Evolutionary conservation across 306 rosid genomes (phyloP).

Genomic region (Cicer judaicum): DNA sequence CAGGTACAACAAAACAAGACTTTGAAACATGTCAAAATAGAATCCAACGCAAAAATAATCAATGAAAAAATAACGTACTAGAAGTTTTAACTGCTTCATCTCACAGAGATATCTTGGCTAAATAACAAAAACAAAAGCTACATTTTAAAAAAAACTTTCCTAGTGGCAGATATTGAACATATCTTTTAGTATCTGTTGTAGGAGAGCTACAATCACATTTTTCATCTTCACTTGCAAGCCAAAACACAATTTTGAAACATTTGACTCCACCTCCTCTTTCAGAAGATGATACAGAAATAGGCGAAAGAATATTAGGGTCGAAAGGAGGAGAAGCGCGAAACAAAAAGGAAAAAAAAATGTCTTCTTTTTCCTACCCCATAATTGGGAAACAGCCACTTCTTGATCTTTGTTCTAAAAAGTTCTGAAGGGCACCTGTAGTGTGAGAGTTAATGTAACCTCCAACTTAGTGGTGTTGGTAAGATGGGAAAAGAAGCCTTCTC

Average conservation of each 20-base stretch:
- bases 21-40: constrained; percentile 56
- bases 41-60: constrained; percentile 84
- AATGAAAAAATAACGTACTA: constrained; percentile 84
- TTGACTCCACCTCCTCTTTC: constrained; percentile 73
- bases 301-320: constrained; percentile 54
- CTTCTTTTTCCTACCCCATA: constrained; percentile 55
- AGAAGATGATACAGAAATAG: constrained; percentile 54
- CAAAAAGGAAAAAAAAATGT: constrained; percentile 51
- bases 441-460: constrained; percentile 73
- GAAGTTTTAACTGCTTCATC: constrained; percentile 83
- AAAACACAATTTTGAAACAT: constrained; percentile 73
- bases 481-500: constrained; percentile 68
- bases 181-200: constrained; percentile 71
- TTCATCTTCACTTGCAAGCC: constrained; percentile 81
- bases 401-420: constrained; percentile 53
- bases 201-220: constrained; percentile 93
- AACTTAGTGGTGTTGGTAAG: constrained; percentile 53
- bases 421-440: constrained; percentile 60
- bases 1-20: constrained; percentile 44
- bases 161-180: constrained; percentile 88
- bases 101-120: constrained; percentile 64
- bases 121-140: constrained; percentile 49
- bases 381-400: constrained; percentile 59
- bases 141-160: constrained; percentile 65
- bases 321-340: constrained; percentile 34